phyloP scores from a whole-genome alignment of 805 yeast genomes.

The Metschnikowia sp. region DNA sequence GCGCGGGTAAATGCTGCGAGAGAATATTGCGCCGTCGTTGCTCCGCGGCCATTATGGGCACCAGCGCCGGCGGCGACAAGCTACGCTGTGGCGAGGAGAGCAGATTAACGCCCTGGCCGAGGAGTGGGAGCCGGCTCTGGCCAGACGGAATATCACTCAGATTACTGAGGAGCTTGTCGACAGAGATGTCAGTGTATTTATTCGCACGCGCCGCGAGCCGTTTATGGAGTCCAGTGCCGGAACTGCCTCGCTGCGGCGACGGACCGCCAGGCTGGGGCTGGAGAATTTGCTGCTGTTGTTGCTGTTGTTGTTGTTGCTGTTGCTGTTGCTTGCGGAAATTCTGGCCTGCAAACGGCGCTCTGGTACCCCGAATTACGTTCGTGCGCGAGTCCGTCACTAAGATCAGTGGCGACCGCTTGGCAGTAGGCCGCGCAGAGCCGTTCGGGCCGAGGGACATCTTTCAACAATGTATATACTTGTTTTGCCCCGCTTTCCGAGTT shows the following conservation, averaged over 20 bases:
- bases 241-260: slow-evolving; percentile 12
- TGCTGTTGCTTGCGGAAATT: slow-evolving; percentile 39
- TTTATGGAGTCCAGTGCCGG: slow-evolving; percentile 16
- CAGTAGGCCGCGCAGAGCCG: slow-evolving; percentile 47
- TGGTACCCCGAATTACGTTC: slow-evolving; percentile 43
- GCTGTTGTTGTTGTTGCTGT: slow-evolving; percentile 30
- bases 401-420: slow-evolving; percentile 89
- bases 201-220: slow-evolving; percentile 18
- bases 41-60: slow-evolving; percentile 10
- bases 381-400: slow-evolving; percentile 86
- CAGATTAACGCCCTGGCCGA: slow-evolving; percentile 11
- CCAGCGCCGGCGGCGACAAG: slow-evolving; percentile 21
- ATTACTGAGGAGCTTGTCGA: slow-evolving; percentile 73
- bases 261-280: slow-evolving; percentile 4
- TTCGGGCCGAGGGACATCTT: slow-evolving; percentile 13
- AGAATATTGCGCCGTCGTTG: slow-evolving; percentile 34
- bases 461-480: too few relatives aligned
- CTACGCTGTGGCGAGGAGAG: slow-evolving; percentile 17
- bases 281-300: neutral
- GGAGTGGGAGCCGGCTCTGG: slow-evolving; percentile 45
- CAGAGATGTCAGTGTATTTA: slow-evolving; percentile 73
- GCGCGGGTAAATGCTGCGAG: slow-evolving; percentile 55
- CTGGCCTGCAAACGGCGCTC: slow-evolving; percentile 82
- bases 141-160: slow-evolving; percentile 89
- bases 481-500: too few relatives aligned